phyloP scores from a whole-genome alignment of 2,329 filamentous ascomycete genomes.

The Madurella fahalii region DNA sequence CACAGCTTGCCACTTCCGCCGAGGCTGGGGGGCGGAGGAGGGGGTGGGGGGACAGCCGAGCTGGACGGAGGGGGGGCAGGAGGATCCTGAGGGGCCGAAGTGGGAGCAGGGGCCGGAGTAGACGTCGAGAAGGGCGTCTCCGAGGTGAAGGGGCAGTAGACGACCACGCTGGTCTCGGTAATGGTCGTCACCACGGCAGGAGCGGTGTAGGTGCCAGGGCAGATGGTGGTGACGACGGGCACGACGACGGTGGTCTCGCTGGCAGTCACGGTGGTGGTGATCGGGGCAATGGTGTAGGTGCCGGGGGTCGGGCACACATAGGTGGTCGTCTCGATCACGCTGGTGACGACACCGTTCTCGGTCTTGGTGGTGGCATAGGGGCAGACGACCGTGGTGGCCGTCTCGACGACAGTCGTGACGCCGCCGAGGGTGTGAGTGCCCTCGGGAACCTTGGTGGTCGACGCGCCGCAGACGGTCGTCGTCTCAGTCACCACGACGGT shows the following conservation, averaged over 20 bases:
- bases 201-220: conserved; percentile 69
- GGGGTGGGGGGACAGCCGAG: conserved; percentile 25
- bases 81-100: conserved; percentile 14
- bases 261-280: conserved; percentile 55
- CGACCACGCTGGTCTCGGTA: conserved; percentile 62
- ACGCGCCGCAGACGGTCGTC: conserved; percentile 62
- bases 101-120: conserved; percentile 27
- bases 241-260: conserved; percentile 56
- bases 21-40: conserved; percentile 28
- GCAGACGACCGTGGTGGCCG: conserved; percentile 64
- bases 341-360: conserved; percentile 56
- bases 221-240: conserved; percentile 61
- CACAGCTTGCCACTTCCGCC: conserved; percentile 52
- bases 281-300: conserved; percentile 70
- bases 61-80: conserved; percentile 24
- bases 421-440: conserved; percentile 68
- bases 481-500: conserved; percentile 64
- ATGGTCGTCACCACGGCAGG: conserved; percentile 63
- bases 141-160: conserved; percentile 65
- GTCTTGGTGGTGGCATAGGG: conserved; percentile 64
- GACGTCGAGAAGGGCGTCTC: conserved; percentile 33
- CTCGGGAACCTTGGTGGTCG: conserved; percentile 56
- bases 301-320: conserved; percentile 70
- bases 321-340: conserved; percentile 63
- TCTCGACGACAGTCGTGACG: conserved; percentile 66